Evolutionary conservation across 306 rosid species (phyloP).

Genomic region (Psophocarpus tetragonolobus): DNA sequence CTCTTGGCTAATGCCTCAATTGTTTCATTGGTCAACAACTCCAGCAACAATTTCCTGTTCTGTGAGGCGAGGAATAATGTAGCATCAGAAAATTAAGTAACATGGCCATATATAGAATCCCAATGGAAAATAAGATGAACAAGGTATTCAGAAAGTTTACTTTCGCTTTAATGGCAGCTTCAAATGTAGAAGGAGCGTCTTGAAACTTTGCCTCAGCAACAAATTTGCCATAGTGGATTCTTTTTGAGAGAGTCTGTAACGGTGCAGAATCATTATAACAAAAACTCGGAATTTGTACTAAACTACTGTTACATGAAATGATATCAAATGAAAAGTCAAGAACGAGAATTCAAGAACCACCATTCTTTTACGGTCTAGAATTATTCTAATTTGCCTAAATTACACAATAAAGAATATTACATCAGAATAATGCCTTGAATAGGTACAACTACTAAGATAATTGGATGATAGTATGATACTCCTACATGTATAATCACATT

Average conservation of each 20-base stretch:
- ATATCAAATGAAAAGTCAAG: not conserved
- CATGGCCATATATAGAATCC: not conserved
- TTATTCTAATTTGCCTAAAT: too few species aligned
- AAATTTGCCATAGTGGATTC: constrained; percentile 71
- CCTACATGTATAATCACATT: too few species aligned
- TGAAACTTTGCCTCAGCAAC: constrained; percentile 65
- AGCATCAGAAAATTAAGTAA: not conserved
- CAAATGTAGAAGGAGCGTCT: constrained; percentile 38
- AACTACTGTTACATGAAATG: not conserved
- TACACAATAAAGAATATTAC: too few species aligned
- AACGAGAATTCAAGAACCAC: not conserved
- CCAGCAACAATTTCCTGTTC: constrained; percentile 45
- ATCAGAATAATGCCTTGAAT: too few species aligned
- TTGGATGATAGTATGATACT: too few species aligned
- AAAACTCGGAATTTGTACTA: not conserved
- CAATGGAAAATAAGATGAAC: not conserved
- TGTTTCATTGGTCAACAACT: constrained; percentile 45
- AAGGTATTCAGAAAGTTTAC: constrained; percentile 27
- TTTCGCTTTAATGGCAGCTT: constrained; percentile 47
- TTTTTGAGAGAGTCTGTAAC: constrained; percentile 56
- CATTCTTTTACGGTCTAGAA: too few species aligned
- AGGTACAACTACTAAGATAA: too few species aligned
- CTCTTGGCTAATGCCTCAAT: constrained; percentile 49
- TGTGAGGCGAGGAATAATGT: constrained; percentile 28
- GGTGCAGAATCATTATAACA: not conserved